Percentiles rank a stretch among this genome's conserved stretches.
Evolutionary conservation across 2,329 filamentous ascomycete species (phyloP).

Genomic region (Pseudomassariella vexata): DNA sequence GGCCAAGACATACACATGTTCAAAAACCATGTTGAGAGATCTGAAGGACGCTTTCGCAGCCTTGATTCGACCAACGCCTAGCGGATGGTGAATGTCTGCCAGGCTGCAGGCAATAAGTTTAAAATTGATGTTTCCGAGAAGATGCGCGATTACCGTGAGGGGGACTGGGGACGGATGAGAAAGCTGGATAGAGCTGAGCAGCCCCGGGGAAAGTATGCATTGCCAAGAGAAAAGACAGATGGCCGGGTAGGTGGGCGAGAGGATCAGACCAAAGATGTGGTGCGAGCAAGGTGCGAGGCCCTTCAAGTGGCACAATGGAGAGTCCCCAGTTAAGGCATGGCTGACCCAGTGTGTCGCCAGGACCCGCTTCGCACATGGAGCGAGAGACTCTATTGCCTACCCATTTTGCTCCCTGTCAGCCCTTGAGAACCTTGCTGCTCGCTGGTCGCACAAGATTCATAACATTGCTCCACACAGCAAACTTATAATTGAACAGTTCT

Average conservation of each 20-base stretch:
- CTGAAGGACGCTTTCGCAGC: constrained; percentile 2
- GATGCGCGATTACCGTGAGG: neutral
- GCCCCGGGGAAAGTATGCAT: constrained; percentile 1
- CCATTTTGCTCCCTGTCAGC: no score
- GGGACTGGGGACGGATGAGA: neutral
- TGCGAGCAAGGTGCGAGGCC: neutral
- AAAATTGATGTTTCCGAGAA: no score
- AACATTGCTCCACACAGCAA: no score
- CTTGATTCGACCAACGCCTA: constrained; percentile 4
- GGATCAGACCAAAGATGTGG: neutral
- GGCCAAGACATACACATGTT: constrained; percentile 9
- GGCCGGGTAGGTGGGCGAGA: constrained; percentile 2
- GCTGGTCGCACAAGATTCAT: neutral
- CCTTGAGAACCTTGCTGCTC: no score
- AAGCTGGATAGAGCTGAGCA: constrained; percentile 2
- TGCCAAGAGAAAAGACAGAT: constrained; percentile 2
- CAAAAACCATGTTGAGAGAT: constrained; percentile 7
- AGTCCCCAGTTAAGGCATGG: neutral
- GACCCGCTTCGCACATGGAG: no score
- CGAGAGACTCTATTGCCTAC: no score
- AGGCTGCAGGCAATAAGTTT: neutral
- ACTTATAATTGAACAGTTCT: no score
- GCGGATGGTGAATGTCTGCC: no score
- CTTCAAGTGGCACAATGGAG: neutral
- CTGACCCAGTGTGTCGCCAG: neutral